Evolutionary conservation across 768 basidiomycete genomes (phyloP).

Genomic region (Mycena capillaripes): DNA sequence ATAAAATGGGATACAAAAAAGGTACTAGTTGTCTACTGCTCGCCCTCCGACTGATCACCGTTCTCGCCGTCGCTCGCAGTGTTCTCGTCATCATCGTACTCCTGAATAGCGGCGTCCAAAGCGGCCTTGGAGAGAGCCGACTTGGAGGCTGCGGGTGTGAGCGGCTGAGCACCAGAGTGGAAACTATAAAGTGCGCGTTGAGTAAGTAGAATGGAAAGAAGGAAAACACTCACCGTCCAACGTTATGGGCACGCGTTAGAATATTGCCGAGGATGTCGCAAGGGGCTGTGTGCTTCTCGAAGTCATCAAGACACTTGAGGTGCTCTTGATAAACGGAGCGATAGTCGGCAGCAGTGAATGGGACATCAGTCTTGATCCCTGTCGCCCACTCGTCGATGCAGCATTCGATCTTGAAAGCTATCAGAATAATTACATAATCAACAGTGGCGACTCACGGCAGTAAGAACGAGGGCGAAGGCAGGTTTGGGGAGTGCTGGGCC

Average conservation of each 20-base stretch:
- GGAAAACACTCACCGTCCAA: slow-evolving; percentile 29
- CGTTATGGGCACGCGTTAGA: slow-evolving; percentile 23
- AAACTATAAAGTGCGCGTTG: neutral
- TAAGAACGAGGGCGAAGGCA: slow-evolving; percentile 37
- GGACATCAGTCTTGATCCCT: too few species aligned
- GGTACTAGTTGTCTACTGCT: too few species aligned
- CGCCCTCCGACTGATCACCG: too few species aligned
- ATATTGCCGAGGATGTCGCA: slow-evolving; percentile 4
- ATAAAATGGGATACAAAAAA: neutral
- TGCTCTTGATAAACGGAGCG: too few species aligned
- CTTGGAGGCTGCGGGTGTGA: neutral
- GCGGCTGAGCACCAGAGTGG: slow-evolving; percentile 12
- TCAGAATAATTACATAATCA: neutral
- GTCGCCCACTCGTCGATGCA: slow-evolving; percentile 10
- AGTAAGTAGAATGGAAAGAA: neutral
- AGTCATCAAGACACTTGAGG: too few species aligned
- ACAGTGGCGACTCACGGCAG: slow-evolving; percentile 23
- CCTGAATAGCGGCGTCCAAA: neutral
- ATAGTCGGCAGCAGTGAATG: too few species aligned
- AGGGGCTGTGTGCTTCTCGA: too few species aligned
- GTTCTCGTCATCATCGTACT: neutral
- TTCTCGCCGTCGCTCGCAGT: slow-evolving; percentile 12
- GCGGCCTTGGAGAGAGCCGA: neutral
- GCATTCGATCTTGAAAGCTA: too few species aligned
- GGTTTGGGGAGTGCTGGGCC: slow-evolving; percentile 34